Conservation (phyloP, 352 stramenopile genomes). For the Phytophthora citrophthora region DNA sequence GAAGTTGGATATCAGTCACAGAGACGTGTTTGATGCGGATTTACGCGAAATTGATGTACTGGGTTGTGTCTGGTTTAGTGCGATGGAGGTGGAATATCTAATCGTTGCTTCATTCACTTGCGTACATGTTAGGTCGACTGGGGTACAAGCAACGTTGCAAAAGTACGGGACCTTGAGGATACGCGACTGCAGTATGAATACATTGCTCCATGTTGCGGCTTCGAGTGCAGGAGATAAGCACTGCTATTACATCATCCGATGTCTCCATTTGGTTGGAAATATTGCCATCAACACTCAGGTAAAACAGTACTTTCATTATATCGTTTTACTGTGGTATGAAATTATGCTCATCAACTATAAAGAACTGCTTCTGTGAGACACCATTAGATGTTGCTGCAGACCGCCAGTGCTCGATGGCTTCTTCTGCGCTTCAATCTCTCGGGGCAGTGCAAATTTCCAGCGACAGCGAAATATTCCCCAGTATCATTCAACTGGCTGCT, state of each 20-base stretch:
- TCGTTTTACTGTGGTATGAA: background rate
- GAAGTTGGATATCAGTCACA: slow-evolving; percentile 52
- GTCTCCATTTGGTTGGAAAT: slow-evolving; percentile 44
- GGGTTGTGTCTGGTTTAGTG: slow-evolving; percentile 1
- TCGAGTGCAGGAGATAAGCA: slow-evolving; percentile 42
- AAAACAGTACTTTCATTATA: background rate
- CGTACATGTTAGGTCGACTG: slow-evolving; percentile 30
- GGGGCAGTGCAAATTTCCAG: slow-evolving; percentile 40
- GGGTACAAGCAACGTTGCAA: slow-evolving; percentile 36
- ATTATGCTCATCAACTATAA: background rate
- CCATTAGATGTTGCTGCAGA: slow-evolving; percentile 46
- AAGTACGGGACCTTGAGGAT: slow-evolving; percentile 60
- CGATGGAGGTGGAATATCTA: background rate
- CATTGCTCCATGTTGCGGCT: slow-evolving; percentile 58
- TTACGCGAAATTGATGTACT: slow-evolving; percentile 55
- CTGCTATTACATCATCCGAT: slow-evolving; percentile 56
- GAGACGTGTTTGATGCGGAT: slow-evolving; percentile 49
- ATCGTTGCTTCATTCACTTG: background rate
- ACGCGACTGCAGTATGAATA: slow-evolving; percentile 65
- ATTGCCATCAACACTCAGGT: slow-evolving; percentile 54
- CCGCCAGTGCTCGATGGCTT: slow-evolving; percentile 33
- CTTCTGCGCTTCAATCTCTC: slow-evolving; percentile 40
- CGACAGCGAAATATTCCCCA: slow-evolving; percentile 42
- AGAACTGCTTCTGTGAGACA: slow-evolving; percentile 56
- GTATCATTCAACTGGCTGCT: slow-evolving; percentile 25